Conservation (phyloP, 73 alveolate genomes). For the Symbiodinium pilosum region DNA sequence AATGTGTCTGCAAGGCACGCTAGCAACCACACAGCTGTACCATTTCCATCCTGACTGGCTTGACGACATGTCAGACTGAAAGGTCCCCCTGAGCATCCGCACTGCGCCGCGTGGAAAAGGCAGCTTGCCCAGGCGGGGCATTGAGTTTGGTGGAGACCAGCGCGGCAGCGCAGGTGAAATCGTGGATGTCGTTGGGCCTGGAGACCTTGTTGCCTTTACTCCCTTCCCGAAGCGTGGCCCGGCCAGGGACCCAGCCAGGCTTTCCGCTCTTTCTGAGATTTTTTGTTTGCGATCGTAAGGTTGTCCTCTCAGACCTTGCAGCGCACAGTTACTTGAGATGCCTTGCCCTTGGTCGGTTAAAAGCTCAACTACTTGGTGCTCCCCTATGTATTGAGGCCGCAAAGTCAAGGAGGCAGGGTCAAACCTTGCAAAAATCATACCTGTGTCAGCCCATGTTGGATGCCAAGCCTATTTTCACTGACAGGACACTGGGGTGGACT, state of each 20-base stretch:
- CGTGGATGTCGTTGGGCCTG: conserved; percentile 18
- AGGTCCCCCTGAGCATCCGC: conserved; percentile 48
- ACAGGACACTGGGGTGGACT: not conserved
- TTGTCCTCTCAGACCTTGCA: conserved; percentile 13
- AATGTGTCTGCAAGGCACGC: conserved; percentile 39
- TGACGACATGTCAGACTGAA: not conserved
- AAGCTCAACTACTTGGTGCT: not conserved
- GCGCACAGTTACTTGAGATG: conserved; percentile 51
- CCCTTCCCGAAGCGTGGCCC: conserved; percentile 57
- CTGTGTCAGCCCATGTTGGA: no score
- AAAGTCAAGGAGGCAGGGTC: conserved; percentile 23
- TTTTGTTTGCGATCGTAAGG: not conserved
- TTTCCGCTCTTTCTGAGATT: no score
- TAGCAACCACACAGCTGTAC: not conserved
- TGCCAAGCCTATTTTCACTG: no score
- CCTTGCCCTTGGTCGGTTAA: not conserved
- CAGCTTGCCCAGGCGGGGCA: not conserved
- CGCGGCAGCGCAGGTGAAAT: conserved; percentile 60
- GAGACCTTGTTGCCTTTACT: conserved; percentile 56
- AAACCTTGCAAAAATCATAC: no score
- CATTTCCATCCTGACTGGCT: no score
- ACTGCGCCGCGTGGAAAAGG: conserved; percentile 65
- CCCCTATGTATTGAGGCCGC: not conserved
- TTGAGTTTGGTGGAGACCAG: not conserved
- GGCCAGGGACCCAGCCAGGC: no score